A percentile compares a stretch with the other conserved stretches of the same genome.
These are phyloP conservation scores for Heliosperma pusillum DNA, from an alignment of 148 eudicot genomes.

Conservation along the genomic window DNA sequence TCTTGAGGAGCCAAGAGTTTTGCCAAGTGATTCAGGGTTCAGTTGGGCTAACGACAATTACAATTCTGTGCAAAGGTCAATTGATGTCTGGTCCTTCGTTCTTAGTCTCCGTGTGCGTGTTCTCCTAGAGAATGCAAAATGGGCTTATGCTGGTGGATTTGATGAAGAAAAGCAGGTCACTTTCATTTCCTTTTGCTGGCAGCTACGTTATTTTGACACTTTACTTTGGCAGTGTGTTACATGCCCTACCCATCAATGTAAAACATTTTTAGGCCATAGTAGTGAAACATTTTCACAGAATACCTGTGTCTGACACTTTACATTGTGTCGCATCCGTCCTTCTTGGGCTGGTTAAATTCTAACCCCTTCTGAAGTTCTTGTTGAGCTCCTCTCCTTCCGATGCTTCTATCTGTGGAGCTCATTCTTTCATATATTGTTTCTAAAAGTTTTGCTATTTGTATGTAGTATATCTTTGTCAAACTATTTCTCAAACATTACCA, in stretches of 20 bases:
- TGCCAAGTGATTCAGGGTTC: conserved; percentile 87
- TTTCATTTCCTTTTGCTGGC: conserved; percentile 9
- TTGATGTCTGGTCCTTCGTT: conserved; percentile 95
- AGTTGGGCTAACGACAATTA: conserved; percentile 97
- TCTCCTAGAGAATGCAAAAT: conserved; percentile 83
- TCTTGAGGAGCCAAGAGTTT: conserved; percentile 64
- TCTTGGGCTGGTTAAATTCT: too few relatives aligned
- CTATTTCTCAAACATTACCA: background rate
- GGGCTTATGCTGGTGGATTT: conserved; percentile 80
- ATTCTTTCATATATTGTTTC: background rate
- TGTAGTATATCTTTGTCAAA: background rate
- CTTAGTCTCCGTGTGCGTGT: conserved; percentile 89
- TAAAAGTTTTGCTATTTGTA: too few relatives aligned
- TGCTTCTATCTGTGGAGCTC: too few relatives aligned
- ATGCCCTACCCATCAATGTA: too few relatives aligned
- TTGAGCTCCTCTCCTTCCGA: too few relatives aligned
- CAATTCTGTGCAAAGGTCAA: conserved; percentile 63
- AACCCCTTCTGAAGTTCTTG: too few relatives aligned
- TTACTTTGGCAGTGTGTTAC: background rate
- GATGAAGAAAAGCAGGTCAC: conserved; percentile 79
- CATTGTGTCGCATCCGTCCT: background rate
- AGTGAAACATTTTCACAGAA: background rate
- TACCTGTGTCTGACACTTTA: background rate
- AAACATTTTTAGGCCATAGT: too few relatives aligned
- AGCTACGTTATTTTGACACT: background rate